Evolutionary conservation across 495 filamentous ascomycete genomes (phyloP), one percentile per base, ranked within the genome.

Genomic region (Neurospora sp.): DNA sequence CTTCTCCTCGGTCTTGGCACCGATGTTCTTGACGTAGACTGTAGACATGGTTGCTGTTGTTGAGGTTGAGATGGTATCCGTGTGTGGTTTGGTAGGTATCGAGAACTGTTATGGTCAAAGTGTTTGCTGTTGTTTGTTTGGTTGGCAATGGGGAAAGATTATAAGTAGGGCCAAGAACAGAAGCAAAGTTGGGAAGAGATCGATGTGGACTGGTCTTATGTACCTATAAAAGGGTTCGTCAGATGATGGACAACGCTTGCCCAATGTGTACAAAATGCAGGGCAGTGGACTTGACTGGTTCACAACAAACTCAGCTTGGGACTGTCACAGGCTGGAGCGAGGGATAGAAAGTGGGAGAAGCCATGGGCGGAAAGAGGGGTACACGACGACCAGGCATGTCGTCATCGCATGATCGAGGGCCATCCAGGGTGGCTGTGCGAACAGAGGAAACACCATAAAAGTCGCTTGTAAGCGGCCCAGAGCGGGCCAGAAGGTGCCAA

Each of bases 11-110:
- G 94, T 97, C 74, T 89, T 78, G 72, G 85, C 78, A 74, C 91
- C 88, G 83, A 99, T 98, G 83, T 94, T 94, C 84, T 93, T 91
- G 74, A 95, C 86, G 73, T 84, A 69, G 42, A 88, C 86, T 61
- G 75, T 83, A 73, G 72, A 76, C 72, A 81, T 80, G 37, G 22
- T 81, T 73, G 20, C 48, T 70, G 41, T 70, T 65, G 39, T 40
- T 42, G 18, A 65, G 42, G 39, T 40, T 42, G 18, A 65, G 42
- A 46, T 70, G 73, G 69, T 73, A 35, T 70, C 40, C 27, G 46
- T 71, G 35, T 73, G 35, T 79, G 71, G 73, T 59, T 72, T 73
- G 46, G 37, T 73, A 61, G 59, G 71, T 70, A 72, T 69, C 22
- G 48, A 20, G 42, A 48, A 4, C 20, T 20, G 20, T 70, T 42